Evolutionary conservation across 2,329 filamentous ascomycete species (phyloP).

Genomic region (Dothistroma pini): DNA sequence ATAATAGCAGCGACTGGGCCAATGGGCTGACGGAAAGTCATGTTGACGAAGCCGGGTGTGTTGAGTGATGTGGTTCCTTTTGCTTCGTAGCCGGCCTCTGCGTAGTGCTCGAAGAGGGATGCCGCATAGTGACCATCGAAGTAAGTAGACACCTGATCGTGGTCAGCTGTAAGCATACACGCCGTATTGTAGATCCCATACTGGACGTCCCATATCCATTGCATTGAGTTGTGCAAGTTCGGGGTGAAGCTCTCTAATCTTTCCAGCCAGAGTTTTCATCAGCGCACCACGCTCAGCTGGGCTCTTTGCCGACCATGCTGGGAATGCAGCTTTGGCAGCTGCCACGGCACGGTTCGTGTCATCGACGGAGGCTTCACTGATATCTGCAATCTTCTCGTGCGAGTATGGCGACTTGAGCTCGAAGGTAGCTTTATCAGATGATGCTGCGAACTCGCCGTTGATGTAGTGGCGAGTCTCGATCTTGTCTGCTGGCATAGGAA

Average conservation of each 20-base stretch:
- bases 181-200: constrained; percentile 16
- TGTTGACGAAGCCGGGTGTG: constrained; percentile 46
- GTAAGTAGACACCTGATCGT: constrained; percentile 29
- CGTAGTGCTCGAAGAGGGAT: constrained; percentile 41
- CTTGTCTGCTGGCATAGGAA: constrained; percentile 24
- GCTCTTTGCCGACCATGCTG: constrained; percentile 53
- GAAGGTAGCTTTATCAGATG: constrained; percentile 47
- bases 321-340: constrained; percentile 65
- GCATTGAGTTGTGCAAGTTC: constrained; percentile 48
- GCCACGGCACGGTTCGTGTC: constrained; percentile 69
- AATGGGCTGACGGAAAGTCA: constrained; percentile 35
- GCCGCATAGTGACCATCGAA: constrained; percentile 40
- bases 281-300: constrained; percentile 41
- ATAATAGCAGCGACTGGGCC: constrained; percentile 56
- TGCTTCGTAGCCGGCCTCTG: constrained; percentile 43
- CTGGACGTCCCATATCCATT: constrained; percentile 46
- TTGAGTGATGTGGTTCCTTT: constrained; percentile 46
- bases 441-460: constrained; percentile 50
- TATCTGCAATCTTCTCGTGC: constrained; percentile 44
- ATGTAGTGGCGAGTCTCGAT: constrained; percentile 48
- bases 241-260: constrained; percentile 41
- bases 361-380: constrained; percentile 63
- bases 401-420: constrained; percentile 45
- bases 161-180: neutral
- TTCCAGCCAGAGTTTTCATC: constrained; percentile 46